These are phyloP conservation scores for Fraxinus cuspidata DNA, from an alignment of 257 asterid genomes.

Conservation along the genomic window DNA sequence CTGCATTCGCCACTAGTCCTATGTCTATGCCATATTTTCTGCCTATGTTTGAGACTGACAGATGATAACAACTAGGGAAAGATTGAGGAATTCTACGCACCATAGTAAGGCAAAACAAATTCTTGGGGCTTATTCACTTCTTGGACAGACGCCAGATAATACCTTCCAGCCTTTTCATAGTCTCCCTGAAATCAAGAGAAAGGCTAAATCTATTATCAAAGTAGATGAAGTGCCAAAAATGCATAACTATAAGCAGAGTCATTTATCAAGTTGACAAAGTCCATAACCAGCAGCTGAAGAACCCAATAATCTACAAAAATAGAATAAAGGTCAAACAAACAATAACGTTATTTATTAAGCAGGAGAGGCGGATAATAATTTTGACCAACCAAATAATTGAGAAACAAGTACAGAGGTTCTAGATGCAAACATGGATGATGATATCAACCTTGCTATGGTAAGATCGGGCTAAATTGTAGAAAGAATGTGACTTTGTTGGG, in stretches of 20 bases:
- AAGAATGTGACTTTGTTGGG: conserved; percentile 97
- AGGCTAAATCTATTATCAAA: conserved; percentile 13
- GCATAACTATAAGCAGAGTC: conserved; percentile 12
- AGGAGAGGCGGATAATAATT: conserved; percentile 2
- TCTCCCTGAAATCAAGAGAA: conserved; percentile 68
- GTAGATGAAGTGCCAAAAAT: conserved; percentile 5
- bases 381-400: conserved; percentile 13
- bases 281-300: conserved; percentile 3
- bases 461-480: conserved; percentile 96
- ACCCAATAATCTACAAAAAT: no score
- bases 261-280: conserved; percentile 19
- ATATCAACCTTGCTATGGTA: conserved; percentile 91
- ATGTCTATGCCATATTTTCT: no score
- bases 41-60: not conserved
- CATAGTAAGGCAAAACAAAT: conserved; percentile 89
- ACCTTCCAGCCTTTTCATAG: conserved; percentile 97
- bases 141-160: conserved; percentile 94
- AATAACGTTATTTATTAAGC: conserved; percentile 5
- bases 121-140: conserved; percentile 77
- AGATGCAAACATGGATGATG: conserved; percentile 27
- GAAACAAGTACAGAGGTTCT: conserved; percentile 6
- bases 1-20: no score
- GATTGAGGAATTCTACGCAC: conserved; percentile 43
- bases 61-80: conserved; percentile 14
- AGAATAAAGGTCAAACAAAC: conserved; percentile 14